Evolutionary conservation across 331 rosid species (phyloP), one percentile per base, ranked within the genome.

Genomic region (Acacia concinna): DNA sequence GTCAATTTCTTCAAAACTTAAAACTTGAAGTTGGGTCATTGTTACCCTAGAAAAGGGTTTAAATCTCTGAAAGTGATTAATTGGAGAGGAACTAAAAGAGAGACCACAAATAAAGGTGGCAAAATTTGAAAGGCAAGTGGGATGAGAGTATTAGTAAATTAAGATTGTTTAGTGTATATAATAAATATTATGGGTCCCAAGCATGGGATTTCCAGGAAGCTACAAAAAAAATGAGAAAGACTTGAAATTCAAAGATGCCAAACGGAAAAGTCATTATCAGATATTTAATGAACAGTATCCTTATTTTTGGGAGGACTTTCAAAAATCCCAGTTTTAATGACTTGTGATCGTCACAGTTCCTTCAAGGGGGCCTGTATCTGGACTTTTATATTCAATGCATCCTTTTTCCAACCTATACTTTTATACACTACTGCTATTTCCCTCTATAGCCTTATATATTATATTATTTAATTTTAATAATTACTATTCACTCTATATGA

Each of bases 291-390:
- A 68, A 81, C 51, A 64, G 78, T 66, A 72, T 83, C 92, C 95
- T 47, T 85, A 83, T 59, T 84, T 88, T 84, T 87, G 32, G 90
- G 93, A 89, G 87, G 93, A 87, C 89, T 86, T 86, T 84, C 68
- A 51, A 51, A 80, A 80, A 81, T 82, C 78, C 68, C 76, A 71
- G 83, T 78, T 86, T 79, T 77, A 75, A 77, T 84, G 89, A 90
- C 85, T 70, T 82, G 71, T 52, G 60, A 52, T 21, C 60, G 7
- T 52, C 60, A 52, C 15, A 65, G 71, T n/a, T 35, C 28, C 64
- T 76, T 89, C 81, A 85, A 85, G 86, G 98, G 93, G 93, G 82
- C 78, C 75, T 89, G 98, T 77, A 94, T 86, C 73, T 81, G 27
- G 87, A 86, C 88, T 80, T 17, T 49, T 49, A 20, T 18, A 81